Percentiles rank a stretch among this genome's conserved stretches.
Conservation (phyloP, 2,329 filamentous ascomycete species). For the Diplodia intermedia region DNA sequence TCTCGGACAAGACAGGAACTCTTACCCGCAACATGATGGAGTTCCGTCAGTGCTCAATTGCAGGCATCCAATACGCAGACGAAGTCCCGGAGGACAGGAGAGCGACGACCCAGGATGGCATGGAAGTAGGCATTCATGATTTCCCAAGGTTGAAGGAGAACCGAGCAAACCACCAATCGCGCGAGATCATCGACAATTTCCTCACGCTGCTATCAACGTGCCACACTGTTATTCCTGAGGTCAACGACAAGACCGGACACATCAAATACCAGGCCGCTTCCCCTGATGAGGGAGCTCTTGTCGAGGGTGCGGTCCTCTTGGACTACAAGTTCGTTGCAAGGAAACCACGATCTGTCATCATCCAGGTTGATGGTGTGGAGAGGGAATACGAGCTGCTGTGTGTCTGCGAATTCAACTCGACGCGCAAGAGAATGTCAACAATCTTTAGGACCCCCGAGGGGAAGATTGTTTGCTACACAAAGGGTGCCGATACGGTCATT, state of each 20-base stretch:
- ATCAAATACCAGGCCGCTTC: constrained; percentile 99
- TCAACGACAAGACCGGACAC: constrained; percentile 71
- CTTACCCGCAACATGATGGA: constrained; percentile 99
- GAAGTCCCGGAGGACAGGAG: constrained; percentile 90
- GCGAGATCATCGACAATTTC: constrained; percentile 79
- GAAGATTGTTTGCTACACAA: constrained; percentile 91
- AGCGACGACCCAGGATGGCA: constrained; percentile 77
- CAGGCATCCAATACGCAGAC: constrained; percentile 90
- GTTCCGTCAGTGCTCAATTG: constrained; percentile 93
- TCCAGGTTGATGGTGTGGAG: constrained; percentile 74
- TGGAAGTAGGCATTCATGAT: constrained; percentile 81
- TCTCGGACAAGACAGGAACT: constrained; percentile 97
- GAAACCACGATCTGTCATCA: constrained; percentile 86
- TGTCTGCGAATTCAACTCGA: constrained; percentile 99
- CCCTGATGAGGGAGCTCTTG: constrained; percentile 94
- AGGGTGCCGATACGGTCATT: constrained; percentile 97
- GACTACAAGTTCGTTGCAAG: constrained; percentile 91
- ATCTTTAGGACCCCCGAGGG: constrained; percentile 97
- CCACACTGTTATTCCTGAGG: constrained; percentile 96
- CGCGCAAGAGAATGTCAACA: constrained; percentile 95
- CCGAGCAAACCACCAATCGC: constrained; percentile 65
- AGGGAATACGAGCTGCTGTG: constrained; percentile 89
- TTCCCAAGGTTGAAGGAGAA: constrained; percentile 79
- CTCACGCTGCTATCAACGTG: constrained; percentile 85
- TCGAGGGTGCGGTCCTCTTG: constrained; percentile 83